Base-by-base conservation (phyloP, 805 yeast species). In the Maudiozyma barnettii region DNA sequence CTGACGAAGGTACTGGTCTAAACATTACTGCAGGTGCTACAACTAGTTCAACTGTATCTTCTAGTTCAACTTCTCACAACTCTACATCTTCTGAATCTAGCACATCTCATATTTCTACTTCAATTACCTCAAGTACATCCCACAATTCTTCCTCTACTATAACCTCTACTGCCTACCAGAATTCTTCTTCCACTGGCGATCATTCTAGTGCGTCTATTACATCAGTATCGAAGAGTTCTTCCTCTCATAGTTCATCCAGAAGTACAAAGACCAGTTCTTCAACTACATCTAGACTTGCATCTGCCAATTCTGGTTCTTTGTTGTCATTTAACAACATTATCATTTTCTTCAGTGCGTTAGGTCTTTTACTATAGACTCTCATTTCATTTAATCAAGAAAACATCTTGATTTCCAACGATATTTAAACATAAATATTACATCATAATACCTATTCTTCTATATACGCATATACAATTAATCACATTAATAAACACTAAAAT, bases 1-100 rank as follows among this genome's bases (percentile, higher is more conserved):
- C 77, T 39, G 59, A 64, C n/a, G 79, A 74, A 29, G 85, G 81
- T 29, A 70, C 81, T 26, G 96, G 96, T 10, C 68, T 78, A 43
- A 75, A 85, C 56, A 79, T 81, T 16, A 70, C 74, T 44, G 56
- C 43, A 6, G 51, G 53, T 31, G 49, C 42, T 30, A 22, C 46
- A 20, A 29, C 41, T 5, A 36, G 43, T 7, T 21, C 48, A 8
- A 38, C 46, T 19, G 43, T 46, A 10, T 21, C 49, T 5, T 37
- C 49, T 13, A 46, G 50, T 1, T 38, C 45, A 1, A 45, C 52
- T 7, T 33, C 51, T 12, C 33, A 49, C 1, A 38, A 51, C 2
- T 39, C 50, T 14, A n/a, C n/a, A n/a, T n/a, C n/a, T n/a, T n/a
- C n/a, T n/a, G n/a, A n/a, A n/a, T n/a, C n/a, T n/a, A n/a, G n/a